Evolutionary conservation across 805 yeast genomes (phyloP).

Genomic region (Pichia gijzeniarum): DNA sequence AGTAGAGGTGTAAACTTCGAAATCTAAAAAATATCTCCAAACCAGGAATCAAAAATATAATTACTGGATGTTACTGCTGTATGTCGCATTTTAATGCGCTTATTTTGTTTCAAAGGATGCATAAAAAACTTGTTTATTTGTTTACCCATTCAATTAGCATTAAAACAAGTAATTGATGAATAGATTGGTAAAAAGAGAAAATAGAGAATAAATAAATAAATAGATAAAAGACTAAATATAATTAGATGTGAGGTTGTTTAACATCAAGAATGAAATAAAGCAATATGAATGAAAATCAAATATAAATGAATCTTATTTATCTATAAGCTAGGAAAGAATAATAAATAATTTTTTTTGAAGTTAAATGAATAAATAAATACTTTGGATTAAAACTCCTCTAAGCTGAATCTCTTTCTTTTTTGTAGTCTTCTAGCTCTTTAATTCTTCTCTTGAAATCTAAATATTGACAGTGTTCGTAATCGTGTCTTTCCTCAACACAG

Average conservation of each 20-base stretch:
- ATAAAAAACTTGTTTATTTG: too few relatives aligned
- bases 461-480: conserved; percentile 79
- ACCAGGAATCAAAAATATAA: too few relatives aligned
- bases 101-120: too few relatives aligned
- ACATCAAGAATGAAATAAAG: too few relatives aligned
- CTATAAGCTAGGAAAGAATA: background rate
- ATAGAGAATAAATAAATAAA: conserved; percentile 2
- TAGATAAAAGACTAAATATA: background rate
- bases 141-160: background rate
- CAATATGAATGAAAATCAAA: too few relatives aligned
- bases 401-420: conserved; percentile 31
- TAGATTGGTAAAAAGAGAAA: background rate
- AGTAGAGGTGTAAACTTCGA: too few relatives aligned
- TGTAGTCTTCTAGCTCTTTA: conserved; percentile 56
- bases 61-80: too few relatives aligned
- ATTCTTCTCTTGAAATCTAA: conserved; percentile 77
- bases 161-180: background rate
- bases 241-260: background rate
- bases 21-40: too few relatives aligned
- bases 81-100: too few relatives aligned
- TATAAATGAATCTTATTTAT: background rate
- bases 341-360: background rate
- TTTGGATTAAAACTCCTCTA: background rate
- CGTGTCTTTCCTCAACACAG: conserved; percentile 73
- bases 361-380: too few relatives aligned